Base-by-base conservation (phyloP, 805 yeast genomes). In the Starmerella sp. region DNA sequence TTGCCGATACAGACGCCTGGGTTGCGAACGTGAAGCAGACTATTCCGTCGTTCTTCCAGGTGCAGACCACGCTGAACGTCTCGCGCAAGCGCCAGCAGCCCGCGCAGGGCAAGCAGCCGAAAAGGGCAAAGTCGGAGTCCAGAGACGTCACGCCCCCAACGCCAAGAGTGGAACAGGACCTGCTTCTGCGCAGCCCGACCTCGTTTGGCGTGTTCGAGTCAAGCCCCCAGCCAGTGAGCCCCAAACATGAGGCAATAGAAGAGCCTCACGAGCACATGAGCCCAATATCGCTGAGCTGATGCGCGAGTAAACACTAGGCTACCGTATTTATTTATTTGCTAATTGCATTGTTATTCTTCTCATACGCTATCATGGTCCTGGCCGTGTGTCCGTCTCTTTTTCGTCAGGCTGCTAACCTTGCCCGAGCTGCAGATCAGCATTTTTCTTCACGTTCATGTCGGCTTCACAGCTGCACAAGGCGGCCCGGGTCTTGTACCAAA, bases 1-100 rank as follows among this genome's bases (percentile, higher is more conserved):
- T 79, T 51, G 71, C 81, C 51, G 96, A 88, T 65, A 86, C 96
- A 66, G 97, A 91, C 69, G 74, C 74, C 29, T 91, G 95, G 81
- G 84, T 89, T 30, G 68, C 71, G 14, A 73, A 75, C 45, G 67
- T 86, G 38, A 75, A 77, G 59, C 54, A 57, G 5, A 76, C 79
- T 43, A 69, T 81, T 6, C 89, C 93, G 2, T 78, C 76, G 56
- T 73, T 83, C 61, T 85, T 84, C 72, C 73, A 75, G 65, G 74
- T 77, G 3, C 86, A 82, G 48, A 55, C 61, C 4, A 45, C 44
- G 36, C 41, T 63, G 22, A 51, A 53, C 32, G 60, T 61, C 10
- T 51, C 55, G 36, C 51, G 53, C 15, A 57, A 57, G 51, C 55
- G 57, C 15, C 29, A 44, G 36, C 47, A 39, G 17, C 46, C 31